Evolutionary conservation across 305 asterid genomes (phyloP).

Genomic region (Fraxinus paxiana): DNA sequence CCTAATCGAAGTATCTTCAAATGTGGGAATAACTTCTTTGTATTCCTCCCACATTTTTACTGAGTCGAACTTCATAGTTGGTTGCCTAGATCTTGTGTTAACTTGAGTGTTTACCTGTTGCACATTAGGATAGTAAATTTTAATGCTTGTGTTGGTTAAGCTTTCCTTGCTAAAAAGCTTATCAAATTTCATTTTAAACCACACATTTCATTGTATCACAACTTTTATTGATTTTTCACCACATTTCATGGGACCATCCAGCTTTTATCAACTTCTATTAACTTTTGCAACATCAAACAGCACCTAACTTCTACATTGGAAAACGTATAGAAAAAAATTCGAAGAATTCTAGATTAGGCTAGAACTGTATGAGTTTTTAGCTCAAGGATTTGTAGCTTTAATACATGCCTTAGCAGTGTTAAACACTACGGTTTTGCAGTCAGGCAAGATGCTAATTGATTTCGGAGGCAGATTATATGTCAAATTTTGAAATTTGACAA

Average conservation of each 20-base stretch:
- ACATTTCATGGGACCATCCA: not conserved
- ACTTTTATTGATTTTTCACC: not conserved
- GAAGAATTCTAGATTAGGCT: not conserved
- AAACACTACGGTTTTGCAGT: constrained; percentile 59
- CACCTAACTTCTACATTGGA: not conserved
- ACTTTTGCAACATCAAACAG: not conserved
- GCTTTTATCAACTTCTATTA: not conserved
- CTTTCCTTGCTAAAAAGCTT: not conserved
- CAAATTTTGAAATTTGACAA: constrained; percentile 44
- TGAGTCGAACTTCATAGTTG: constrained; percentile 42
- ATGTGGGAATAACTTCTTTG: constrained; percentile 46
- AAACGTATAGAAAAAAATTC: not conserved
- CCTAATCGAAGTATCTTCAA: constrained; percentile 38
- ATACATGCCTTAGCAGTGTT: constrained; percentile 69
- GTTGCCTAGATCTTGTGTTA: constrained; percentile 39
- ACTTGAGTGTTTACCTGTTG: constrained; percentile 46
- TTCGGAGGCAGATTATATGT: constrained; percentile 45
- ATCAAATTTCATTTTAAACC: not conserved
- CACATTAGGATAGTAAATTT: not conserved
- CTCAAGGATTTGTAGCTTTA: not conserved
- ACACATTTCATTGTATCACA: not conserved
- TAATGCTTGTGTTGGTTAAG: not conserved
- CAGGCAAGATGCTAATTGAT: constrained; percentile 80
- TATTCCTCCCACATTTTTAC: constrained; percentile 53
- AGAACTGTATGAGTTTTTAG: not conserved